Percentiles rank a stretch among this genome's conserved stretches.
These are phyloP conservation scores for Logfia minima DNA, from an alignment of 129 eudicot species.

Conservation along the genomic window DNA sequence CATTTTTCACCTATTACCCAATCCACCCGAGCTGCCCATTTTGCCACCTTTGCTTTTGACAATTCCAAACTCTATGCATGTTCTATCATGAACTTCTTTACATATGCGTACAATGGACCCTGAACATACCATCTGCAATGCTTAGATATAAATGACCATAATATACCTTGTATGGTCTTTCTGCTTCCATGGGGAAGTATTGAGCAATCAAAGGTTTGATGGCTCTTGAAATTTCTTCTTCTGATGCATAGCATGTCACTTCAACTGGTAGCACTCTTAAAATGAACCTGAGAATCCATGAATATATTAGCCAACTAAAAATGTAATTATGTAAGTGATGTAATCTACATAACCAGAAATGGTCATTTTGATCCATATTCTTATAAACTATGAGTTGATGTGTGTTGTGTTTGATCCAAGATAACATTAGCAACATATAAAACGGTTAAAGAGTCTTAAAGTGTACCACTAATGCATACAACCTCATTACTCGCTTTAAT, in stretches of 20 bases:
- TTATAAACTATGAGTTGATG: background rate
- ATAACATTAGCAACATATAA: background rate
- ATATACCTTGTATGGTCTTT: slow-evolving; percentile 70
- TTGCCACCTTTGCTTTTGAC: background rate
- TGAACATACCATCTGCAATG: background rate
- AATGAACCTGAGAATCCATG: slow-evolving; percentile 58
- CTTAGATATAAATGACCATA: background rate
- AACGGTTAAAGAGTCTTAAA: background rate
- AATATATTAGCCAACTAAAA: slow-evolving; percentile 8
- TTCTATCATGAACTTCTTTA: background rate
- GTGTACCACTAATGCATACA: background rate
- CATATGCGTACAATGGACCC: background rate
- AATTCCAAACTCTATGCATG: background rate
- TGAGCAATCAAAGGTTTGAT: slow-evolving; percentile 70
- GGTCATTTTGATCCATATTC: background rate
- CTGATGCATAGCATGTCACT: slow-evolving; percentile 89
- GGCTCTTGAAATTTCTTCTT: slow-evolving; percentile 80
- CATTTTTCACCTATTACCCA: background rate
- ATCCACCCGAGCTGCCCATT: background rate
- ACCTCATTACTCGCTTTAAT: background rate
- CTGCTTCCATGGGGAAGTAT: slow-evolving; percentile 68
- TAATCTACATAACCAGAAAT: background rate
- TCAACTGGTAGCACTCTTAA: slow-evolving; percentile 84
- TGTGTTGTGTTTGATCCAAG: background rate
- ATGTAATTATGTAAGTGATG: background rate